These are phyloP conservation scores for Oenanthe sinensis DNA, from an alignment of 129 eudicot species.

Conservation along the genomic window DNA sequence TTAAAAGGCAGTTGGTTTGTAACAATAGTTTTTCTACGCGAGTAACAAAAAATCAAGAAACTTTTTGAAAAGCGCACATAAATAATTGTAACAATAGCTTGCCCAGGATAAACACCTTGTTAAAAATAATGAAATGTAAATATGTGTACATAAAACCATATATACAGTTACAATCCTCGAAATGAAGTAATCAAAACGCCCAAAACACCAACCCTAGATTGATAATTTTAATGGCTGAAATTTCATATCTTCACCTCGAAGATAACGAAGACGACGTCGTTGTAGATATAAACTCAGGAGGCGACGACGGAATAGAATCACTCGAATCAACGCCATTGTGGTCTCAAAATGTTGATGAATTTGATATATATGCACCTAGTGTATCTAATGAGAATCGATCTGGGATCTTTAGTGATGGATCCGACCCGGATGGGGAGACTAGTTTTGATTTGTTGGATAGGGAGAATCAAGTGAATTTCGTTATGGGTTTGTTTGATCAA, in stretches of 20 bases:
- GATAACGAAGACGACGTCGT: constrained; percentile 20
- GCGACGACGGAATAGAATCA: neutral
- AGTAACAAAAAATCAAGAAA: too few species aligned
- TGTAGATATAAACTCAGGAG: neutral
- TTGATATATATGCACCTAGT: constrained; percentile 19
- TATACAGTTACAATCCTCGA: neutral
- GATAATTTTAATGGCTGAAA: constrained; percentile 33
- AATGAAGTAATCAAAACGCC: neutral
- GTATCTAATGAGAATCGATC: neutral
- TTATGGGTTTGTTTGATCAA: constrained; percentile 36
- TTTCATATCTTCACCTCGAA: constrained; percentile 26
- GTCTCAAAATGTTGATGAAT: constrained; percentile 18
- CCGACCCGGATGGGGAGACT: neutral
- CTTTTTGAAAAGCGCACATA: too few species aligned
- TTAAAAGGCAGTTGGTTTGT: too few species aligned
- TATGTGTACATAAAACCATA: too few species aligned
- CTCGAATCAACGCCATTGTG: neutral
- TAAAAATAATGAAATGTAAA: too few species aligned
- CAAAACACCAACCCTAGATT: neutral
- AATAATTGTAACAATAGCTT: too few species aligned
- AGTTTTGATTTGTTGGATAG: constrained; percentile 22
- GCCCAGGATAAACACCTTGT: too few species aligned
- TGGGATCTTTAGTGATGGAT: neutral
- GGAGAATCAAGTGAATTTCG: constrained; percentile 39
- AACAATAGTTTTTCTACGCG: too few species aligned